phyloP scores from a whole-genome alignment of 2,329 filamentous ascomycete species.

The Colletotrichum acutatum region DNA sequence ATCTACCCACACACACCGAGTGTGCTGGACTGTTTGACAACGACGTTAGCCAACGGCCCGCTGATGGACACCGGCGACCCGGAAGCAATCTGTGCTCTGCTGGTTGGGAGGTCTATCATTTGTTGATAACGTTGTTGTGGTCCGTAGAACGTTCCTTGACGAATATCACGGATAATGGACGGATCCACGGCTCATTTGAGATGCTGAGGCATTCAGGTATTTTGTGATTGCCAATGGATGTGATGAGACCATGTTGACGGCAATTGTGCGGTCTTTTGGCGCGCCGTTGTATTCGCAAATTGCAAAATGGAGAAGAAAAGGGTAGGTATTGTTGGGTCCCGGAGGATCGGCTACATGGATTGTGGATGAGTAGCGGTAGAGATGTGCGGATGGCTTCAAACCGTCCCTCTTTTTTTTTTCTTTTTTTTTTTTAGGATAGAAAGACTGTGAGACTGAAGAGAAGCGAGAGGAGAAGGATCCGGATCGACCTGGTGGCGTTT shows the following conservation, averaged over 20 bases:
- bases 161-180: slow-evolving; percentile 2
- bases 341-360: slow-evolving; percentile 34
- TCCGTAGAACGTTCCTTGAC: background rate
- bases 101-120: background rate
- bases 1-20: background rate
- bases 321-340: background rate
- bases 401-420: slow-evolving; percentile 1
- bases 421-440: no score
- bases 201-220: background rate
- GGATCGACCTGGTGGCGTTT: slow-evolving; percentile 29
- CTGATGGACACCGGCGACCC: slow-evolving; percentile 4
- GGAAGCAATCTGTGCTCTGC: background rate
- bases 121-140: background rate
- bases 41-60: background rate
- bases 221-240: background rate
- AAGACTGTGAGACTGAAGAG: background rate
- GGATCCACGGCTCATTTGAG: background rate
- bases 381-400: slow-evolving; percentile 3
- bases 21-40: background rate
- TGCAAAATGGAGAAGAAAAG: background rate
- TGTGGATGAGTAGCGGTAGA: slow-evolving; percentile 9
- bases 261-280: background rate
- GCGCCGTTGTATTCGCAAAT: background rate
- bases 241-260: background rate
- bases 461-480: slow-evolving; percentile 25